These are phyloP conservation scores for Dysphania ambrosioides DNA, from an alignment of 148 eudicot species.

Conservation along the genomic window DNA sequence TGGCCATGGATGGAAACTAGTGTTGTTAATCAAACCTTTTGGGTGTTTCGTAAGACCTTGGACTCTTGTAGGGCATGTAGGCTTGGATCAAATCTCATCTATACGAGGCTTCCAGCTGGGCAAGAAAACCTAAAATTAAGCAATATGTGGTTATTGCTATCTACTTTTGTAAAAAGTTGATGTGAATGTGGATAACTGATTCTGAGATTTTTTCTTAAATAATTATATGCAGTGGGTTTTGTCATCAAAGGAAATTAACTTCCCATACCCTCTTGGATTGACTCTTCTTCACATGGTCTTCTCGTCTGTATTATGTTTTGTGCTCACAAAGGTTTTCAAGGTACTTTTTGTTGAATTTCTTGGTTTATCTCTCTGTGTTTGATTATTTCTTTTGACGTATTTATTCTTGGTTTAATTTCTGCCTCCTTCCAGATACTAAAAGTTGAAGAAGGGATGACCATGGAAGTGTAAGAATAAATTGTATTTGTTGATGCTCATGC, in stretches of 20 bases:
- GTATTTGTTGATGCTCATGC: slow-evolving; percentile 16
- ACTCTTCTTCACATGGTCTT: slow-evolving; percentile 98
- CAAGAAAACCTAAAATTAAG: too few species aligned
- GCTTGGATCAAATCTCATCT: too few species aligned
- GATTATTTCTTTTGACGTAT: slow-evolving; percentile 1
- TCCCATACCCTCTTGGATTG: slow-evolving; percentile 96
- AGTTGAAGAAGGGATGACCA: slow-evolving; percentile 97
- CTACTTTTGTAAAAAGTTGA: too few species aligned
- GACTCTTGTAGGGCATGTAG: too few species aligned
- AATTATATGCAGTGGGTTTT: slow-evolving; percentile 91
- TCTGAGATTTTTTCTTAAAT: slow-evolving; percentile 3
- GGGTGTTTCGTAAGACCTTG: too few species aligned
- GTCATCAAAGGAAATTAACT: slow-evolving; percentile 93
- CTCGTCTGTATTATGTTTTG: slow-evolving; percentile 84
- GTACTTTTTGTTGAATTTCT: slow-evolving; percentile 33
- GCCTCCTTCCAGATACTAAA: slow-evolving; percentile 59
- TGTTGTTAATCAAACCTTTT: too few species aligned
- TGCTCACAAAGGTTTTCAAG: slow-evolving; percentile 86
- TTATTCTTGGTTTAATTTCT: background rate
- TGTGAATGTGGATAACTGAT: background rate
- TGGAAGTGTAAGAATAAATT: slow-evolving; percentile 68
- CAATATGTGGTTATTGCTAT: too few species aligned
- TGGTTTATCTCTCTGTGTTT: background rate
- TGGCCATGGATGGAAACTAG: too few species aligned
- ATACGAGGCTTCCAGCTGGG: too few species aligned